Percentiles rank a stretch among this genome's conserved stretches.
phyloP scores from a whole-genome alignment of 2,329 filamentous ascomycete species.

The Alternaria ventricosa region DNA sequence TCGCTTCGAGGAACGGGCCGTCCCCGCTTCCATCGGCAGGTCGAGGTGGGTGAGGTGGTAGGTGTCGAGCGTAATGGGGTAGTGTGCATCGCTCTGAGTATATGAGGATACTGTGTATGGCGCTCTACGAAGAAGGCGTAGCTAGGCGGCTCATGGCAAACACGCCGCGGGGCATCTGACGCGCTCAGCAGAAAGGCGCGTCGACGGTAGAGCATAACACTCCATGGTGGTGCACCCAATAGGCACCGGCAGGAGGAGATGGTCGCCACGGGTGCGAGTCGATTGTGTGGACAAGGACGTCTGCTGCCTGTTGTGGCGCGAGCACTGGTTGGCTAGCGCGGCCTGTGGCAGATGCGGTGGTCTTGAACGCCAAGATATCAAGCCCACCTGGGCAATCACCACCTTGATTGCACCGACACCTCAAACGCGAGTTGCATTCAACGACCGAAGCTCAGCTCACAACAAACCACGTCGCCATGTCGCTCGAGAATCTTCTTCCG shows the following conservation, averaged over 20 bases:
- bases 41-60: constrained; percentile 3
- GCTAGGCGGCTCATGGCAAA: constrained; percentile 18
- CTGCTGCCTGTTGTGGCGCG: constrained; percentile 26
- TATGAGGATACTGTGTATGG: background rate
- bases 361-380: constrained; percentile 27
- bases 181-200: constrained; percentile 36
- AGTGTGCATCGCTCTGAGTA: constrained; percentile 10
- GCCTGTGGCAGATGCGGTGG: constrained; percentile 1
- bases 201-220: constrained; percentile 42
- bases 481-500: constrained; percentile 39
- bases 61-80: constrained; percentile 6
- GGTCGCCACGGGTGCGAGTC: background rate
- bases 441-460: background rate
- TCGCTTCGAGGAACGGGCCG: constrained; percentile 20
- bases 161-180: constrained; percentile 23
- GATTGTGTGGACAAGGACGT: constrained; percentile 7
- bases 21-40: constrained; percentile 29
- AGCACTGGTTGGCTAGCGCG: constrained; percentile 24
- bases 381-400: constrained; percentile 17
- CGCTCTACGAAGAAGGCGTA: constrained; percentile 6
- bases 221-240: constrained; percentile 44
- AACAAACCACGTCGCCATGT: constrained; percentile 24
- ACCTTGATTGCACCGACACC: constrained; percentile 11
- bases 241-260: constrained; percentile 29
- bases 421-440: constrained; percentile 3